Percentiles rank a stretch among this genome's conserved stretches.
phyloP scores from a whole-genome alignment of 495 filamentous ascomycete species.

The Penicillium soppii region DNA sequence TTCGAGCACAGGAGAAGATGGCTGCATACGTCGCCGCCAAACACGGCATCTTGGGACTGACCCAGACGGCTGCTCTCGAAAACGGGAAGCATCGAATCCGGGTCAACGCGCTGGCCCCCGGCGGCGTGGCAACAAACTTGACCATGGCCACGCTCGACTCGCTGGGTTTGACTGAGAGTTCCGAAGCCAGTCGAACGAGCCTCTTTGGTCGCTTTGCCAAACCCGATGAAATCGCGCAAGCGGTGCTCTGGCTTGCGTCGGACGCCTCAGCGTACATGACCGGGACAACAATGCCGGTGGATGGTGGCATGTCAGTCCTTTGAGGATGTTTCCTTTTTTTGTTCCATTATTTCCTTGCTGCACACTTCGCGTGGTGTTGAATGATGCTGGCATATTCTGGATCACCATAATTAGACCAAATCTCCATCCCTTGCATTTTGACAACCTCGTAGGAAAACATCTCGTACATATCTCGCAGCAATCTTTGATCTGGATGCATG shows the following conservation, averaged over 20 bases:
- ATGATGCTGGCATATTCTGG: too few species aligned
- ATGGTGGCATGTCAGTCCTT: too few species aligned
- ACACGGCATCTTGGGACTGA: slow-evolving; percentile 45
- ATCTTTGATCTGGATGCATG: too few species aligned
- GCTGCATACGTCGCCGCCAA: slow-evolving; percentile 42
- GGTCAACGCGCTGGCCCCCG: slow-evolving; percentile 25
- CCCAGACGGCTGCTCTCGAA: slow-evolving; percentile 30
- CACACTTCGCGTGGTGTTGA: too few species aligned
- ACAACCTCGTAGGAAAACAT: too few species aligned
- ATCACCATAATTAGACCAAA: too few species aligned
- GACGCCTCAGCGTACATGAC: slow-evolving; percentile 31
- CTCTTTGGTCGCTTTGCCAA: slow-evolving; percentile 26
- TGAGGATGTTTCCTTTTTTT: too few species aligned
- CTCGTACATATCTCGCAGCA: too few species aligned
- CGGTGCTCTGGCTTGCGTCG: slow-evolving; percentile 32
- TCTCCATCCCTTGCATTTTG: too few species aligned
- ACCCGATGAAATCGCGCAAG: slow-evolving; percentile 33
- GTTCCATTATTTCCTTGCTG: too few species aligned
- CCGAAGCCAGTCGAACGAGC: neutral
- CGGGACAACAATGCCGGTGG: slow-evolving; percentile 29
- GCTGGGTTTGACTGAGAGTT: too few species aligned
- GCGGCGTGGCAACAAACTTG: slow-evolving; percentile 21
- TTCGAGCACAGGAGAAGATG: slow-evolving; percentile 21
- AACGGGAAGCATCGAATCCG: slow-evolving; percentile 13
- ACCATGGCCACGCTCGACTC: slow-evolving; percentile 21